Evolutionary conservation across 108 stramenopile species (phyloP).

Genomic region (Cyclotella cryptica): DNA sequence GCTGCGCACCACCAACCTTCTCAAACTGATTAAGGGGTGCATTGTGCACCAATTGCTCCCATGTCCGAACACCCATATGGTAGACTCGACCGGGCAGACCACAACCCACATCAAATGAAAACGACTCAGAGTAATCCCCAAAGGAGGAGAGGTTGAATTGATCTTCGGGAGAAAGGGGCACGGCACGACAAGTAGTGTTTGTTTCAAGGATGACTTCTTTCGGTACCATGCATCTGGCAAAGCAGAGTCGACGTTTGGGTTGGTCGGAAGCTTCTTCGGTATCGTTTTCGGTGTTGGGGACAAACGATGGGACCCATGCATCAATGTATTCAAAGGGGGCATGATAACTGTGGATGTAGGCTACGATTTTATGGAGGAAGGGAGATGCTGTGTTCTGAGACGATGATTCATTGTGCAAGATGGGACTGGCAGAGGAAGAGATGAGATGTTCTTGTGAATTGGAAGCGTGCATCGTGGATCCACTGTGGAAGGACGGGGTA

Average conservation of each 20-base stretch:
- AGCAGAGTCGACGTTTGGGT: constrained; percentile 82
- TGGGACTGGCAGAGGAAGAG: not conserved
- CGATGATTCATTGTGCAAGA: not conserved
- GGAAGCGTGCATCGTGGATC: constrained; percentile 1
- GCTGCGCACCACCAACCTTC: constrained; percentile 77
- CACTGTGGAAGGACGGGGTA: not conserved
- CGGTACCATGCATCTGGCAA: constrained; percentile 80
- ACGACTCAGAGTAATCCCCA: constrained; percentile 87
- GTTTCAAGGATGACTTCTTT: constrained; percentile 42
- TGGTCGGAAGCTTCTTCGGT: constrained; percentile 3
- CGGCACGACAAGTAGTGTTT: constrained; percentile 37
- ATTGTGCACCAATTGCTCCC: constrained; percentile 87
- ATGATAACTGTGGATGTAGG: constrained; percentile 70
- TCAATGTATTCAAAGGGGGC: constrained; percentile 91
- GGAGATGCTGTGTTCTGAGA: constrained; percentile 58
- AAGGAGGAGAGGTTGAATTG: constrained; percentile 80
- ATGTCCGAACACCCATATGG: constrained; percentile 77
- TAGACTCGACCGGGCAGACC: constrained; percentile 86
- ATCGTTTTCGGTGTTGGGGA: constrained; percentile 47
- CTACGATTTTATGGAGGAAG: constrained; percentile 69
- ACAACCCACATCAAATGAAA: constrained; percentile 88
- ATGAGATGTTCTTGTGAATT: not conserved
- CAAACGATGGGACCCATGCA: constrained; percentile 91
- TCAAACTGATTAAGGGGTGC: constrained; percentile 88
- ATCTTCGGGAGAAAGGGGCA: constrained; percentile 60